phyloP scores from a whole-genome alignment of 805 yeast species.

The Diddensiella caesifluorescens region DNA sequence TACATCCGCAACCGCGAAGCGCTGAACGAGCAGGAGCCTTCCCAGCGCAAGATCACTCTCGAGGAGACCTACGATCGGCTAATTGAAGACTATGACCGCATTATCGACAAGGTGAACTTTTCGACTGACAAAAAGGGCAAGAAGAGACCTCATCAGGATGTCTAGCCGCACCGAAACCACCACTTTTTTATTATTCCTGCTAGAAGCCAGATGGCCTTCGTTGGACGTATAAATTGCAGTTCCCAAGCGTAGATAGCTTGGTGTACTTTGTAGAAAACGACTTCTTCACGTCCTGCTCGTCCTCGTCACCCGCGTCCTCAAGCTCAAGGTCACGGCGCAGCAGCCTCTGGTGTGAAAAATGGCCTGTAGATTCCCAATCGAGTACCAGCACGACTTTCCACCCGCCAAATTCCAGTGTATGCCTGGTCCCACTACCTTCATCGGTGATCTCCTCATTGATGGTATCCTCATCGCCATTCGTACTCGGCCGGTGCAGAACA shows the following conservation, averaged over 20 bases:
- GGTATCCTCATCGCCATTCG: background rate
- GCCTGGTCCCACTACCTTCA: background rate
- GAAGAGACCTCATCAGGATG: slow-evolving; percentile 4
- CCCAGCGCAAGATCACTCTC: slow-evolving; percentile 61
- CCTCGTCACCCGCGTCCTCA: slow-evolving; percentile 6
- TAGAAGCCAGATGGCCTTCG: background rate
- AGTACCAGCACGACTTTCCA: slow-evolving; percentile 7
- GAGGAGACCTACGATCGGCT: slow-evolving; percentile 68
- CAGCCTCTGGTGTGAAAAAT: slow-evolving; percentile 1
- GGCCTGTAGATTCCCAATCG: background rate
- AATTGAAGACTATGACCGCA: slow-evolving; percentile 64
- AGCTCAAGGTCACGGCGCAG: slow-evolving; percentile 5
- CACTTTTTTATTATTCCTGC: too few species aligned
- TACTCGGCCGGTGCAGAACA: background rate
- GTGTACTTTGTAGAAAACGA: slow-evolving; percentile 1
- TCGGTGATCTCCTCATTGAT: slow-evolving; percentile 6
- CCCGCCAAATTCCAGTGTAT: slow-evolving; percentile 1
- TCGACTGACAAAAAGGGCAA: slow-evolving; percentile 14
- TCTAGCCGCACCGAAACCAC: too few species aligned
- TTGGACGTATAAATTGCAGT: slow-evolving; percentile 10
- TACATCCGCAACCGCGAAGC: slow-evolving; percentile 79
- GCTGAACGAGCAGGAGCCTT: slow-evolving; percentile 44
- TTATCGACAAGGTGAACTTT: slow-evolving; percentile 34
- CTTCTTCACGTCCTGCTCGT: slow-evolving; percentile 9
- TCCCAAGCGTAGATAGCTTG: slow-evolving; percentile 3